Conservation (phyloP, 2,329 filamentous ascomycete genomes). For the Ophiostoma fasciatum region DNA sequence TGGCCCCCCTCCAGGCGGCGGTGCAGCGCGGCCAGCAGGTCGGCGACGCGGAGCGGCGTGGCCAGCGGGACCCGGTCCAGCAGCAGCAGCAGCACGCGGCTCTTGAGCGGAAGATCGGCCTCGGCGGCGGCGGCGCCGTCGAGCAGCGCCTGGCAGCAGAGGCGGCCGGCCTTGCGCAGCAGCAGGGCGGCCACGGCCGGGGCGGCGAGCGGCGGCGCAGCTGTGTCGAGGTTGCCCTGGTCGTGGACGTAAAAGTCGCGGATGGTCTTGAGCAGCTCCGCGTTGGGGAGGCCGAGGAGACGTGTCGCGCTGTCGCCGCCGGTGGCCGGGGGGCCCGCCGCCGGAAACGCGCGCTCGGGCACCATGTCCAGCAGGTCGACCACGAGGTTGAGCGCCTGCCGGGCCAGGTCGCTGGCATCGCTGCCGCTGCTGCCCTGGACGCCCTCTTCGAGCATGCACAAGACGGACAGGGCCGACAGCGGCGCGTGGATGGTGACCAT, state of each 20-base stretch:
- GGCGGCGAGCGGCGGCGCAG: constrained; percentile 42
- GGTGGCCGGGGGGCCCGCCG: too few species aligned
- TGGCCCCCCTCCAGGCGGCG: constrained; percentile 25
- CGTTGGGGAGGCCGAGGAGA: too few species aligned
- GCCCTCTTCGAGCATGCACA: constrained; percentile 43
- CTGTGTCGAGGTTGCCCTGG: constrained; percentile 53
- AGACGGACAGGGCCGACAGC: constrained; percentile 51
- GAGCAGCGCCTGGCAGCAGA: constrained; percentile 33
- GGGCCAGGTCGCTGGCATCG: too few species aligned
- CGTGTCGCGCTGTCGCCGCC: too few species aligned
- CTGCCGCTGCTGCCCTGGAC: constrained; percentile 13
- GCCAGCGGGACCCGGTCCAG: constrained; percentile 35
- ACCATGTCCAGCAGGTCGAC: constrained; percentile 46
- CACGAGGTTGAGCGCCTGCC: constrained; percentile 33
- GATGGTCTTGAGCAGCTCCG: constrained; percentile 45
- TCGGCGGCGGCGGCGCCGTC: constrained; percentile 15
- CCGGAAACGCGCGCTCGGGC: constrained; percentile 47
- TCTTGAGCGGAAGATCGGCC: constrained; percentile 38
- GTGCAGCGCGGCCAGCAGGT: constrained; percentile 36
- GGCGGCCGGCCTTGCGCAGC: constrained; percentile 40
- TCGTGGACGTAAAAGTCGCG: constrained; percentile 54
- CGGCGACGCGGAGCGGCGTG: constrained; percentile 30
- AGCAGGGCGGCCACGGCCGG: constrained; percentile 45
- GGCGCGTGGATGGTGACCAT: constrained; percentile 84
- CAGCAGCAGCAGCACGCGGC: constrained; percentile 43